Evolutionary conservation across 2,329 filamentous ascomycete genomes (phyloP), one percentile per base, ranked within the genome.

Genomic region (Colletotrichum costaricense): DNA sequence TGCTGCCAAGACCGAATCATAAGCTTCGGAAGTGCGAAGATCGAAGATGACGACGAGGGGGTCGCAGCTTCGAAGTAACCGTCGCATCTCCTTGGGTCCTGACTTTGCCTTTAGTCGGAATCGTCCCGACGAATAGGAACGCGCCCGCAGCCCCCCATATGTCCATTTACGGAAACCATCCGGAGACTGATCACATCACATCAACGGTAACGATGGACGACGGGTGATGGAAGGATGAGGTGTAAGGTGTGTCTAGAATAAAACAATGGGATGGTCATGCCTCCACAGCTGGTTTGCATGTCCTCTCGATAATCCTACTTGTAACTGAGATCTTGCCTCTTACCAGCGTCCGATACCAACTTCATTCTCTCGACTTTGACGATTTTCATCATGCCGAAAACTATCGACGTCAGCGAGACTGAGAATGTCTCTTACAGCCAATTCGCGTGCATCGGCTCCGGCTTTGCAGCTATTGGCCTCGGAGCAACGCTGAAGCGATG

Each of bases 401-500:
- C 16, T 24, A 65, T 54, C 19, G 24, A 38, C 16, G 16, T 30
- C n/a, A 28, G 60, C 35, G n/a, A 33, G 9, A n/a, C 26, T 12
- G 49, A 19, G 7, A 57, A 69, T 24, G 38, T 63, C 59, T 72
- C 66, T 55, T 83, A 82, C 75, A 83, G 78, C 65, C 81, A 81
- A 72, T 85, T 85, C 72, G 81, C 81, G 64, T 84, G 82, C 75
- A 86, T 93, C 54, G 91, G 91, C 26, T 87, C 88, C 2, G 91
- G 91, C 16, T 88, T 91, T 76, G 91, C 89, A 0, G 91, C 87
- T 24, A 90, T 93, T 68, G 89, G 88, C 2, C 86, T 91, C 78
- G 91, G 88, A 14, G 90, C 88, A 54, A 87, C 87, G 30, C 79
- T 93, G 64, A 88, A 90, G 76, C 82, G 88, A 24, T 86, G 86